These are phyloP conservation scores for Clitoria ternatea DNA, from an alignment of 306 rosid genomes.

Conservation along the genomic window DNA sequence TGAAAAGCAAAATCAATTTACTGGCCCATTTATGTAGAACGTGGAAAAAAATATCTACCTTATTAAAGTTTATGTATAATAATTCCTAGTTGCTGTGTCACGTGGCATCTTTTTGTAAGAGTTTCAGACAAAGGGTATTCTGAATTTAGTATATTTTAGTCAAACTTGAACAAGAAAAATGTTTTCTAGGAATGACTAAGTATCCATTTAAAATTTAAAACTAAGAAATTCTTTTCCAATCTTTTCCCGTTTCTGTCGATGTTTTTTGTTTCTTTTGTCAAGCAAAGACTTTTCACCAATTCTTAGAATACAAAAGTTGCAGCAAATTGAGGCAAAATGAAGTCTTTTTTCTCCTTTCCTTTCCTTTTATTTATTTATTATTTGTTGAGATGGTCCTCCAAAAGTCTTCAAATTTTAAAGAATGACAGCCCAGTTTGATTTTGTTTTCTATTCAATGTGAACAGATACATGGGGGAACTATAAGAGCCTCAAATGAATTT, in stretches of 20 bases:
- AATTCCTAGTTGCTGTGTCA: not conserved
- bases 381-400: not conserved
- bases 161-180: not conserved
- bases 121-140: not conserved
- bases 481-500: conserved; percentile 65
- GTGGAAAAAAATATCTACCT: not conserved
- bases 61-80: not conserved
- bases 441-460: not conserved
- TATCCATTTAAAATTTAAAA: not conserved
- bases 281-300: not conserved
- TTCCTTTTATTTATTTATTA: not conserved
- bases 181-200: not conserved
- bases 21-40: not conserved
- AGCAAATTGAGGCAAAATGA: not conserved
- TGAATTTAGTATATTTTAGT: not conserved
- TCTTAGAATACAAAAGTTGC: not conserved
- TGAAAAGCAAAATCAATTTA: not conserved
- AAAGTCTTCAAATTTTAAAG: conserved; percentile 10
- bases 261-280: not conserved
- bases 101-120: not conserved
- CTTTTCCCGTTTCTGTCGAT: not conserved
- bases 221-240: not conserved
- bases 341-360: not conserved
- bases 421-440: not conserved
- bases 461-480: conserved; percentile 88